Evolutionary conservation across 371 early-diverging fungal genomes (phyloP).

Genomic region (Mucor circinelloides): DNA sequence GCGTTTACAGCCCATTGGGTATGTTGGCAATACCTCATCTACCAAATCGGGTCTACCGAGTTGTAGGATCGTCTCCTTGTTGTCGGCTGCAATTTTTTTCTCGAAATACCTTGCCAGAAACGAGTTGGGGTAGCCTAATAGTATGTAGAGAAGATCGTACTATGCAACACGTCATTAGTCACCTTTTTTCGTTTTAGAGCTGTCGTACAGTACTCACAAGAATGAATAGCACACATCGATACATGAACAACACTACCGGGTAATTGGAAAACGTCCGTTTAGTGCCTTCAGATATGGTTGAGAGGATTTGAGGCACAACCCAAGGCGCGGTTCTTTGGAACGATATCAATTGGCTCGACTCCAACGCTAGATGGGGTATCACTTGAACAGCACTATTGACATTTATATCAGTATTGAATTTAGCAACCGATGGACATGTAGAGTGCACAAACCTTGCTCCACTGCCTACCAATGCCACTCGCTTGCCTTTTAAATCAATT

Average conservation of each 20-base stretch:
- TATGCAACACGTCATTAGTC: neutral
- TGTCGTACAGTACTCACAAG: neutral
- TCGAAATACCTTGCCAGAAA: neutral
- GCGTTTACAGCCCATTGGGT: conserved; percentile 61
- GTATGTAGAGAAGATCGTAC: neutral
- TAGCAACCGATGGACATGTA: neutral
- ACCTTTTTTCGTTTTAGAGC: neutral
- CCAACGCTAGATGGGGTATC: conserved; percentile 40
- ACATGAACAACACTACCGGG: conserved; percentile 33
- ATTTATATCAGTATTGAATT: neutral
- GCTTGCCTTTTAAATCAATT: conserved; percentile 48
- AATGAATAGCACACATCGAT: conserved; percentile 40
- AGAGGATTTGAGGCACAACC: conserved; percentile 22
- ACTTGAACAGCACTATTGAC: conserved; percentile 46
- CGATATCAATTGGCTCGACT: conserved; percentile 37
- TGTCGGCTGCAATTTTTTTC: conserved; percentile 4
- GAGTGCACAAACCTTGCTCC: conserved; percentile 46
- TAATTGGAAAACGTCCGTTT: conserved; percentile 8
- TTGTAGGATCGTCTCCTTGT: neutral
- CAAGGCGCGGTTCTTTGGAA: conserved; percentile 56
- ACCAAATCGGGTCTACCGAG: conserved; percentile 29
- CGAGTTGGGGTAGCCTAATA: neutral
- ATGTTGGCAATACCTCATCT: conserved; percentile 45
- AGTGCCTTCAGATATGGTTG: neutral
- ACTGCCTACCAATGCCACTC: conserved; percentile 55